Conservation (phyloP, 139 green algal species). For the Astrephomene gubernaculifera region DNA sequence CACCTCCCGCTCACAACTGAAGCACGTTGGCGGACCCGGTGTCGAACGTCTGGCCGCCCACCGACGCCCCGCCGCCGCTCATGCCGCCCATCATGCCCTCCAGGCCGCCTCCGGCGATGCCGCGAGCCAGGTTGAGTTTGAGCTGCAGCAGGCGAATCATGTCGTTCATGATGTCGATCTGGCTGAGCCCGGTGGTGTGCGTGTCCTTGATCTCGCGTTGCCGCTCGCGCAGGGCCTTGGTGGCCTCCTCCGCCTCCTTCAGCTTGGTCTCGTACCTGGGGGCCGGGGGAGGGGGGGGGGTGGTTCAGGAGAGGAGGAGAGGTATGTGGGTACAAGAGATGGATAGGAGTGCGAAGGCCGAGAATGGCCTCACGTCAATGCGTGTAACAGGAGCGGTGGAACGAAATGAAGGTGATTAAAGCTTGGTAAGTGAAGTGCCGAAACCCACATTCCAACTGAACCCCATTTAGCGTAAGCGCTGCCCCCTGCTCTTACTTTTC, state of each 20-base stretch:
- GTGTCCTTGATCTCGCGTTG: constrained; percentile 57
- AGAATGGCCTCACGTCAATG: too few species aligned
- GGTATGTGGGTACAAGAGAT: neutral
- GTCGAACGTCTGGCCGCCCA: neutral
- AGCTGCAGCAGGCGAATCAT: constrained; percentile 60
- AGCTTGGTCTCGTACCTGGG: constrained; percentile 45
- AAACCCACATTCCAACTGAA: too few species aligned
- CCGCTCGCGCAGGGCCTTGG: constrained; percentile 25
- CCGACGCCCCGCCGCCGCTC: neutral
- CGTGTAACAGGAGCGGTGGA: too few species aligned
- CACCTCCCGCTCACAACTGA: too few species aligned
- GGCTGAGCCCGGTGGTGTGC: constrained; percentile 55
- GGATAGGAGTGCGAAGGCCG: too few species aligned
- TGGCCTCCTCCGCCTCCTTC: constrained; percentile 34
- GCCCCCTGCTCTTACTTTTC: constrained; percentile 44
- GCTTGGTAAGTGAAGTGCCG: too few species aligned
- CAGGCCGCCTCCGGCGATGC: neutral
- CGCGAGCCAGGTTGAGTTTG: constrained; percentile 36
- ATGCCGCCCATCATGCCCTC: neutral
- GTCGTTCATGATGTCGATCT: constrained; percentile 71
- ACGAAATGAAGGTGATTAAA: too few species aligned
- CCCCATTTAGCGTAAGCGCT: too few species aligned
- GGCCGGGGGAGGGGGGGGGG: neutral
- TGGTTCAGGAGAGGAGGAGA: neutral
- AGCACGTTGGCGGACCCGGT: constrained; percentile 19